Base-by-base conservation (phyloP, 2,329 filamentous ascomycete genomes). In the Raffaelea deltoideospora region DNA sequence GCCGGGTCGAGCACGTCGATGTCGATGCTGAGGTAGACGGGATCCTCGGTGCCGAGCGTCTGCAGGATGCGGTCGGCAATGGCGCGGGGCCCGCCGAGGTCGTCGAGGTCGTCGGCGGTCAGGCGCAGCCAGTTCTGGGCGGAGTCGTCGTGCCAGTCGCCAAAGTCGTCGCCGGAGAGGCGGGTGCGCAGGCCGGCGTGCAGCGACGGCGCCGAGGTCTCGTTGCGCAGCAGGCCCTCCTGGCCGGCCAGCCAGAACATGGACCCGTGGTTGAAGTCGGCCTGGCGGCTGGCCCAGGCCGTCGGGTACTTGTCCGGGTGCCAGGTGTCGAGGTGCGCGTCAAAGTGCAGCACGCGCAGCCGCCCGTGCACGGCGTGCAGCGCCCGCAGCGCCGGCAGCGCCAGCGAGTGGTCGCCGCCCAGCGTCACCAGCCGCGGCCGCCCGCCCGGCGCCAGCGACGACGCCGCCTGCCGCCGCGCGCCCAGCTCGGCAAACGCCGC, bases 221-320 rank as follows among this genome's bases (percentile, higher is more conserved):
- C 61, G 54, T 88, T 87, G 41, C 72, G 66, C 40, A 93, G 76
- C 20, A 94, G 61, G 0, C 82, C 83, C 54, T 93, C 86, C 22
- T 76, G 75, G 34, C 77, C 76, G 6, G 86, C 86, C 46, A 88
- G 70, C 79, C 84, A 88, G 65, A 93, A 93, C 76, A 93, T 90
- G 46, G 74, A 83, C 5, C 87, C 86, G 56, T 94, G 86, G 50
- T 78, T 93, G 61, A 92, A 90, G 47, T 78, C 71, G 3, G 73
- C 69, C 54, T 84, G 80, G 41, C 73, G 67, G 3, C 67, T 69
- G 3, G 51, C 49, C 86, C 86, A 94, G 38, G 76, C 74, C 14
- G 70, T 76, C 0, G 83, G 81, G 56, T 92, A 93, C 47, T 83
- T 79, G 19, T 66, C 70, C 3, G 84, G 82, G 53, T 88, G 77